Conservation (phyloP, 106 monocot genomes). For the Acorus calamus region DNA sequence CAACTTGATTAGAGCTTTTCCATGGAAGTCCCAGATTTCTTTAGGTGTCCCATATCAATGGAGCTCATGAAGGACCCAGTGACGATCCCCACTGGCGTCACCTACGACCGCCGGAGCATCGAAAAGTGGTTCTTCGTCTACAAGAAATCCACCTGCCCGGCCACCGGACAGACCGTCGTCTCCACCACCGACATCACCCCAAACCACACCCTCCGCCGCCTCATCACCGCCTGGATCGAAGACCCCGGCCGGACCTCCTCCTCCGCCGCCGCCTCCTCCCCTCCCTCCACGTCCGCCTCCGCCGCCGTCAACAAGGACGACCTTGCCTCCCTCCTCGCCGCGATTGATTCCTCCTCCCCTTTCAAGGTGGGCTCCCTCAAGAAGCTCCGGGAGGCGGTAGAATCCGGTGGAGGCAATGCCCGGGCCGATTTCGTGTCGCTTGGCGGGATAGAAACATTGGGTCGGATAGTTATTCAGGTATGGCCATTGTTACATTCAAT, state of each 20-base stretch:
- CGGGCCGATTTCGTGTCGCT: constrained; percentile 14
- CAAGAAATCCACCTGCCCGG: constrained; percentile 66
- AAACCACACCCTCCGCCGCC: constrained; percentile 59
- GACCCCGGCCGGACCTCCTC: neutral
- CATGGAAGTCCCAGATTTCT: constrained; percentile 26
- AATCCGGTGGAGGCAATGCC: neutral
- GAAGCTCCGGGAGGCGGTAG: constrained; percentile 27
- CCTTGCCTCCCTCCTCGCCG: constrained; percentile 21
- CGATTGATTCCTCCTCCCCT: constrained; percentile 33
- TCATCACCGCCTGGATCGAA: constrained; percentile 41
- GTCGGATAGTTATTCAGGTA: constrained; percentile 22
- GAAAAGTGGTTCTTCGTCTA: constrained; percentile 59
- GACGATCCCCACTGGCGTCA: constrained; percentile 75
- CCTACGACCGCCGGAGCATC: constrained; percentile 72
- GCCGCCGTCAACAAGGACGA: constrained; percentile 2
- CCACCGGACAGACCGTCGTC: constrained; percentile 55
- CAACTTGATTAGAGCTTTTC: neutral
- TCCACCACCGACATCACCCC: constrained; percentile 48
- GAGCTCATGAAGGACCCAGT: constrained; percentile 77
- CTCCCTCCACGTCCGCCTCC: neutral
- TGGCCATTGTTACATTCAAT: no score
- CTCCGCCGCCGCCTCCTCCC: neutral
- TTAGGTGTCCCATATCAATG: constrained; percentile 81
- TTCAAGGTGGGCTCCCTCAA: constrained; percentile 57
- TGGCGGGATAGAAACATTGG: constrained; percentile 38